Evolutionary conservation across 148 eudicot species (phyloP), one percentile per base, ranked within the genome.

Genomic region (Fagopyrum esculentum): DNA sequence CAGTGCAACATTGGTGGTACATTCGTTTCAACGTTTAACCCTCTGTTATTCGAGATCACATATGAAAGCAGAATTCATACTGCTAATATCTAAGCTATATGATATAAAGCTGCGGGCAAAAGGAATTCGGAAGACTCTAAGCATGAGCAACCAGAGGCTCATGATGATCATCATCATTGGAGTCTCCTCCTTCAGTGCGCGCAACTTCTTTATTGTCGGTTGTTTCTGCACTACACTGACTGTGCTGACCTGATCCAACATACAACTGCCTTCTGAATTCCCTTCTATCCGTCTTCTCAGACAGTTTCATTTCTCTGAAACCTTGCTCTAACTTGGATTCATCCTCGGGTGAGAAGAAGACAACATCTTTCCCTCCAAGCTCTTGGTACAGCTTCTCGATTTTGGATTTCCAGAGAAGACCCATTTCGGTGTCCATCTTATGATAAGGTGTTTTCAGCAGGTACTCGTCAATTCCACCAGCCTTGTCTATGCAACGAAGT

Each of bases 391-490:
- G 77, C 78, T 95, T 95, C 81, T 92, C 93, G 6, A 92, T 90
- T 74, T 95, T 92, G 61, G 92, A 80, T 84, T 95, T 95, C 99
- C 99, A 92, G 61, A 84, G 83, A 50, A 92, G 83, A 48, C 99
- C 99, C 85, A 89, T 77, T 55, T 95, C 99, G 2, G 96, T 90
- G 87, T 95, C 94, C 99, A 95, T 95, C 81, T 95, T 92, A 52
- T 89, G 89, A 82, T 95, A 92, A 0, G 96, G 99, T 30, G 96
- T 95, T 81, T 95, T 95, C 49, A 92, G 86, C 74, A 95, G 81
- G 81, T 95, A 92, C 89, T 95, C 99, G 45, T 92, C 99, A 9
- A 95, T 89, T 71, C 99, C 99, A 40, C 97, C 99, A 4, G 96
- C 99, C 79, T 92, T 92, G 88, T 94, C 98, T 76, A 94, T 92